These are phyloP conservation scores for Acanthamoeba royreba DNA, from an alignment of 208 protist genomes.

Conservation along the genomic window DNA sequence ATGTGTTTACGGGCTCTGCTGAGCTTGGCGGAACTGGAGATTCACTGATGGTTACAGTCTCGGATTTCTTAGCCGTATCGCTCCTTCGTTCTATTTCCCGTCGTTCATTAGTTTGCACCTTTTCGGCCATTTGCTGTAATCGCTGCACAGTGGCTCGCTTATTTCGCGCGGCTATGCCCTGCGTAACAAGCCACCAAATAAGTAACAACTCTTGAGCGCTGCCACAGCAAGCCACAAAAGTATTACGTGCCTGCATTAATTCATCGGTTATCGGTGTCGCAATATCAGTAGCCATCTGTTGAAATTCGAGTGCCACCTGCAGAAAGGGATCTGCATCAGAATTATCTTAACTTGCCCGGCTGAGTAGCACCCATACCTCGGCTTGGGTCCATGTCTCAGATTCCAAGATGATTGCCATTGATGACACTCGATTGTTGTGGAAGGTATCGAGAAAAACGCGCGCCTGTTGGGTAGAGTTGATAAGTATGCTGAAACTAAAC, in stretches of 20 bases:
- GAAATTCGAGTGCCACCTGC: constrained; percentile 39
- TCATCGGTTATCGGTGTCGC: neutral
- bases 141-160: neutral
- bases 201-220: neutral
- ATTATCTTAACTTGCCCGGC: neutral
- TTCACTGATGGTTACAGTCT: neutral
- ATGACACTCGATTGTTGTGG: constrained; percentile 19
- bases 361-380: neutral
- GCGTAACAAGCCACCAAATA: too few relatives aligned
- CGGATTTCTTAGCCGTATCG: neutral
- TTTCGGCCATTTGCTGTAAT: neutral
- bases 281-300: constrained; percentile 2
- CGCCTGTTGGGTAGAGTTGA: neutral
- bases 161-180: neutral
- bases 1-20: neutral
- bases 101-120: neutral
- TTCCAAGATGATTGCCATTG: constrained; percentile 42
- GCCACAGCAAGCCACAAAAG: neutral
- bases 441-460: constrained; percentile 12
- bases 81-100: neutral
- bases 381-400: constrained; percentile 28
- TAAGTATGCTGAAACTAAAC: neutral
- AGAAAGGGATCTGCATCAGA: neutral
- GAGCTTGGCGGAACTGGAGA: too few relatives aligned
- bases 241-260: neutral